Base-by-base conservation (phyloP, 192 early-diverging fungal genomes). In the Coemansia guatemalensis region DNA sequence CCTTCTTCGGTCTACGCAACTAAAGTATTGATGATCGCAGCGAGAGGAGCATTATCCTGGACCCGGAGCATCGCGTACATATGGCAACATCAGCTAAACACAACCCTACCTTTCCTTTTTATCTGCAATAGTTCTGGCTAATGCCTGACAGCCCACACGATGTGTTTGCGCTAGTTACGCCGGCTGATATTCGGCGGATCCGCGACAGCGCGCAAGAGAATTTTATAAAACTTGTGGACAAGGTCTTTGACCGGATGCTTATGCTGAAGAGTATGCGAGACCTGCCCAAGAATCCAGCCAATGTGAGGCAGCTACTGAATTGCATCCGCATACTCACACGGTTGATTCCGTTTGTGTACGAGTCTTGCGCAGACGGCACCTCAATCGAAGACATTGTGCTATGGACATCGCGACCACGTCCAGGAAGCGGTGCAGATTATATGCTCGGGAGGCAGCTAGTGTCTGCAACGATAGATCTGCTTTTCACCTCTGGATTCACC, bases 281-380 rank as follows among this genome's bases (percentile, higher is more conserved):
- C 27, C 80, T 85, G 52, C 63, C 82, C 0, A 80, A 71, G 32
- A 64, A 22, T 8, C 75, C 83, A n/a, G 78, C 83, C 29, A 85
- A 84, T 27, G 76, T 74, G 6, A 78, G 73, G 32, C 88, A 93
- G 48, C 74, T 92, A 30, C 66, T 93, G 4, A 97, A 95, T 75
- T 93, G 91, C 64, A 69, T 90, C 21, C 88, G 95, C 30, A 75
- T 95, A 3, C 69, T 97, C 49, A 93, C 94, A 1, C 85, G 95
- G 17, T 49, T 97, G 21, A 70, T 97, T 33, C 95, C 93, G 14
- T 94, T 88, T 76, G 75, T 91, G 11, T 97, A 88, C 71, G 95
- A 97, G 76, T 32, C 53, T 12, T 60, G 69, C 9, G 47, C 67
- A 4, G 75, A 70, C 33, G 68, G 67, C 11, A 53, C 62, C 55